phyloP scores from a whole-genome alignment of 2,329 filamentous ascomycete genomes.

The Trichoderma sp. region DNA sequence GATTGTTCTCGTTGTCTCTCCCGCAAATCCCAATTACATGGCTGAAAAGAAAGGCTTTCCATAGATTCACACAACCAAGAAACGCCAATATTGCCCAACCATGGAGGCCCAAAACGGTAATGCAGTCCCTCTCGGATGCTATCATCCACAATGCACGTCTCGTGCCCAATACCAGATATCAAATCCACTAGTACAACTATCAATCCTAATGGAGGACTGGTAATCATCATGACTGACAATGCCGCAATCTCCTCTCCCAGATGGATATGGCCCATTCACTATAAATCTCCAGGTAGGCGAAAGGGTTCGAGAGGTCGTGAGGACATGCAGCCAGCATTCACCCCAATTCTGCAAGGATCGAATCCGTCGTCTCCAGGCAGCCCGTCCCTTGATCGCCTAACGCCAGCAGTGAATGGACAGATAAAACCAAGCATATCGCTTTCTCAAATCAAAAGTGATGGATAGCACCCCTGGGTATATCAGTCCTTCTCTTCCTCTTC shows the following conservation, averaged over 20 bases:
- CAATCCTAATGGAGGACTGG: background rate
- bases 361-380: background rate
- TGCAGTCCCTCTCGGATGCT: background rate
- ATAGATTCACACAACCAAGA: background rate
- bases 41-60: background rate
- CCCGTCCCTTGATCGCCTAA: background rate
- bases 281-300: too few species aligned
- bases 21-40: background rate
- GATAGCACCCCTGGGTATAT: background rate
- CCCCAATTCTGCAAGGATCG: background rate
- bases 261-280: background rate
- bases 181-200: background rate
- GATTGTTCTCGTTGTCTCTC: background rate
- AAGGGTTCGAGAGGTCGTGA: background rate
- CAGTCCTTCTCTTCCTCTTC: slow-evolving; percentile 27
- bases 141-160: background rate
- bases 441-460: background rate
- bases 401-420: background rate
- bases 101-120: background rate
- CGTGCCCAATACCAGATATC: background rate
- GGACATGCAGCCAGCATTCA: background rate
- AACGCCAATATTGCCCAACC: background rate
- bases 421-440: background rate
- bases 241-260: background rate
- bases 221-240: background rate